Base-by-base conservation (phyloP, 495 filamentous ascomycete genomes). In the Xylaria acuta region DNA sequence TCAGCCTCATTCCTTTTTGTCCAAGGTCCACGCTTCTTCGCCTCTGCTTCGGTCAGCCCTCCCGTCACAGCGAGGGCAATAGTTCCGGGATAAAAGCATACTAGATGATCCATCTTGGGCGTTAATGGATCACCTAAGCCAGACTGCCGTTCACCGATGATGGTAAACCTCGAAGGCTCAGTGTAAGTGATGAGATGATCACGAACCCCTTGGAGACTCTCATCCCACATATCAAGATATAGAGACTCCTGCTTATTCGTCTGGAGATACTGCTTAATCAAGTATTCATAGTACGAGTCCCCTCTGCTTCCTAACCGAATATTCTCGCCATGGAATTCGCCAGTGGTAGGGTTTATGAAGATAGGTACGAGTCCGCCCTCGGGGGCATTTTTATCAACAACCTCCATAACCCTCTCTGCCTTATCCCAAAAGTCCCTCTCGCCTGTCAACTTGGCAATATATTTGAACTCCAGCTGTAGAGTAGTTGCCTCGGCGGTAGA, bases 101-200 rank as follows among this genome's bases (percentile, higher is more conserved):
- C 95, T 9, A 98, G 86, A 79, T 99, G 96, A 77, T 98, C 96
- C 97, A 99, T 98, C 82, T 98, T 98, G 25, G 95, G 93, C 0
- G 86, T 88, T 8, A 97, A 76, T 0, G 78, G 60, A 2, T 85
- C 82, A 30, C 87, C 78, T 16, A 99, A 84, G 16, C 97, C 97
- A 38, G 83, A 81, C 0, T 93, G 95, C 25, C 93, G 90, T 79
- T 99, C 96, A 43, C 89, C 95, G 36, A 98, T 88, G 62, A 98
- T 89, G 41, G 95, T 95, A 73, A 97, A 89, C 66, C 90, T 87
- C 2, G 91, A 91, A 9, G 91, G 89, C 64, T 90, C 88, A 5
- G 94, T 94, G 79, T 98, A 98, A 0, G 93, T 93, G 76, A 98
- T 84, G 32, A 99, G 88, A 78, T 98, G 92, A 78, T 97, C 97